Conservation (phyloP, 83 land plant species). For the Diphasiastrum complanatum region DNA sequence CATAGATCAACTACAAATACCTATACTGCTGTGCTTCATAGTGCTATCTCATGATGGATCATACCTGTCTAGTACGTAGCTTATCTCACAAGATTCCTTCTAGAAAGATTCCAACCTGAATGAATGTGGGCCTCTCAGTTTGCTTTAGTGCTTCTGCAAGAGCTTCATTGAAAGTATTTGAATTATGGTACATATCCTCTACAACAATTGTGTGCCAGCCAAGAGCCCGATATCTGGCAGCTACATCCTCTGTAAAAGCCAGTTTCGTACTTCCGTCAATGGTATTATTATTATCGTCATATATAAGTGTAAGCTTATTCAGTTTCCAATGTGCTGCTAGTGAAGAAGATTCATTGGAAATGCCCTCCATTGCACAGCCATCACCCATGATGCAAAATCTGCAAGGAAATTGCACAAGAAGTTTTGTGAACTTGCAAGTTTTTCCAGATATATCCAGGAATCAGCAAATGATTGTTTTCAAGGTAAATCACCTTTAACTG, state of each 20-base stretch:
- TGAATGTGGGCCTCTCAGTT: conserved; percentile 58
- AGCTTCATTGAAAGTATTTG: conserved; percentile 38
- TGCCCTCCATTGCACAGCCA: conserved; percentile 78
- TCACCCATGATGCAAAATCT: conserved; percentile 76
- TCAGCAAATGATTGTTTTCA: no score
- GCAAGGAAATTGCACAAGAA: background rate
- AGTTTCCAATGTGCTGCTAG: conserved; percentile 60
- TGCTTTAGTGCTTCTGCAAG: conserved; percentile 31
- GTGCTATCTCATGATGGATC: background rate
- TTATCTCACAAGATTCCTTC: no score
- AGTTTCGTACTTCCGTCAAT: conserved; percentile 56
- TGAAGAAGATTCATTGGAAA: conserved; percentile 63
- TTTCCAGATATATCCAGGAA: background rate
- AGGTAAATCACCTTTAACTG: no score
- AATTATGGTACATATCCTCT: conserved; percentile 38
- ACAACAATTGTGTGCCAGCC: conserved; percentile 58
- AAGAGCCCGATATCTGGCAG: conserved; percentile 43
- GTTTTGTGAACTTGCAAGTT: background rate
- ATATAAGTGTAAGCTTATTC: conserved; percentile 57
- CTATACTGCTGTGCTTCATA: no score
- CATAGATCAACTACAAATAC: no score
- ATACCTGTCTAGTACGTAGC: background rate
- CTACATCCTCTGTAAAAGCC: conserved; percentile 53
- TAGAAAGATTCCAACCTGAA: conserved; percentile 39
- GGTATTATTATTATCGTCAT: conserved; percentile 61